These are phyloP conservation scores for Camellia japonica DNA, from an alignment of 148 eudicot species.

Conservation along the genomic window DNA sequence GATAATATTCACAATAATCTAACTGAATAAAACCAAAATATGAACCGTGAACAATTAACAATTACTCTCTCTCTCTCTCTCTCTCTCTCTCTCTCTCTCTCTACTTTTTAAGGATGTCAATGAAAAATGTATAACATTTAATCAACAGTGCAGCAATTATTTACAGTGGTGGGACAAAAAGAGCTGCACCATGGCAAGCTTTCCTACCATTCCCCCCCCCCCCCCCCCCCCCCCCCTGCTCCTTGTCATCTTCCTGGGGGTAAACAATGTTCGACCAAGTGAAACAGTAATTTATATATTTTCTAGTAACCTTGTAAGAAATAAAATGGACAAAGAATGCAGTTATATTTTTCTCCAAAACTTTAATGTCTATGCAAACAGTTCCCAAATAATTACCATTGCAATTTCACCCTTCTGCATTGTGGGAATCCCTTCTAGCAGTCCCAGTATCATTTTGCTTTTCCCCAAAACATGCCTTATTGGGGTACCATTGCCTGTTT, in stretches of 20 bases:
- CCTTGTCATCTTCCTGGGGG: not conserved
- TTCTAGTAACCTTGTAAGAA: not conserved
- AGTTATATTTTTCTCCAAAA: not conserved
- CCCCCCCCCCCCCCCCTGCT: not conserved
- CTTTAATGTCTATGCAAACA: not conserved
- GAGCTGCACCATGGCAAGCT: not conserved
- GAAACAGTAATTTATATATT: not conserved
- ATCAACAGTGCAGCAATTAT: not conserved
- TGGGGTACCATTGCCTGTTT: constrained; percentile 77
- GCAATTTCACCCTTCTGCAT: constrained; percentile 96
- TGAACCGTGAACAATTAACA: not conserved
- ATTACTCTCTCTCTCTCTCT: not conserved
- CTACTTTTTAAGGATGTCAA: not conserved
- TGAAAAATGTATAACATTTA: not conserved
- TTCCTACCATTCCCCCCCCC: not conserved
- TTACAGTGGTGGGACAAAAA: not conserved
- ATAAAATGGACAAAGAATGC: not conserved
- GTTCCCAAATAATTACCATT: constrained; percentile 50
- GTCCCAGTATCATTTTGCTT: constrained; percentile 90
- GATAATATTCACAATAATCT: not conserved
- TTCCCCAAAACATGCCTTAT: constrained; percentile 81
- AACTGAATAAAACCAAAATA: not conserved
- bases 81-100: not conserved
- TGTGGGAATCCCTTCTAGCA: constrained; percentile 94
- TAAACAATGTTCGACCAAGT: not conserved